phyloP scores from a whole-genome alignment of 495 filamentous ascomycete genomes.

The Aspergillus panamensis region DNA sequence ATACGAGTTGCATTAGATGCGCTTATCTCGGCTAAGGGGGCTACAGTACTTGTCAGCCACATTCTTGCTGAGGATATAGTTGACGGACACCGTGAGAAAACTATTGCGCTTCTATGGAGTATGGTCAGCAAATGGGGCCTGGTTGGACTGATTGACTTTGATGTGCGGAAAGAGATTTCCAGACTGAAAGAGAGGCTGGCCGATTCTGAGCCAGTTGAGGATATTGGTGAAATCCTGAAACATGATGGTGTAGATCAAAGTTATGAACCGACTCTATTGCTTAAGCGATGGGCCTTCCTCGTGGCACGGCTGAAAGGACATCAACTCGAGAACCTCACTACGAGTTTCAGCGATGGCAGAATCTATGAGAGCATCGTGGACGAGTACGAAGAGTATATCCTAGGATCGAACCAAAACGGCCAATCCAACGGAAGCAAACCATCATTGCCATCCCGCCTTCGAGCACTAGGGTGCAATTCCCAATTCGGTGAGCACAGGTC shows the following conservation, averaged over 20 bases:
- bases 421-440: not conserved
- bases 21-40: slow-evolving; percentile 39
- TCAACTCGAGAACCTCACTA: slow-evolving; percentile 54
- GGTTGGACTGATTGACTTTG: slow-evolving; percentile 52
- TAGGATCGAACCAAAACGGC: not conserved
- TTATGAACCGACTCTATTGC: slow-evolving; percentile 37
- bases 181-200: slow-evolving; percentile 35
- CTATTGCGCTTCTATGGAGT: slow-evolving; percentile 58
- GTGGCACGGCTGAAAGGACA: slow-evolving; percentile 48
- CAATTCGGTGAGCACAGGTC: slow-evolving; percentile 43
- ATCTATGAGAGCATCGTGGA: slow-evolving; percentile 57
- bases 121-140: slow-evolving; percentile 58
- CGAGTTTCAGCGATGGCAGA: slow-evolving; percentile 55
- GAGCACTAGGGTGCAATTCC: slow-evolving; percentile 35
- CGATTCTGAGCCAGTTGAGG: slow-evolving; percentile 17
- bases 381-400: slow-evolving; percentile 50
- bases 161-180: slow-evolving; percentile 50
- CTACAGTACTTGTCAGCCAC: slow-evolving; percentile 31
- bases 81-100: slow-evolving; percentile 66
- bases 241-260: slow-evolving; percentile 20
- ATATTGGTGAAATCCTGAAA: slow-evolving; percentile 17
- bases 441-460: slow-evolving; percentile 30
- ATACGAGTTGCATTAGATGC: slow-evolving; percentile 56
- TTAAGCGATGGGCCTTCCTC: slow-evolving; percentile 53
- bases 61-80: slow-evolving; percentile 60